phyloP scores from a whole-genome alignment of 306 rosid species.

The Psophocarpus tetragonolobus region DNA sequence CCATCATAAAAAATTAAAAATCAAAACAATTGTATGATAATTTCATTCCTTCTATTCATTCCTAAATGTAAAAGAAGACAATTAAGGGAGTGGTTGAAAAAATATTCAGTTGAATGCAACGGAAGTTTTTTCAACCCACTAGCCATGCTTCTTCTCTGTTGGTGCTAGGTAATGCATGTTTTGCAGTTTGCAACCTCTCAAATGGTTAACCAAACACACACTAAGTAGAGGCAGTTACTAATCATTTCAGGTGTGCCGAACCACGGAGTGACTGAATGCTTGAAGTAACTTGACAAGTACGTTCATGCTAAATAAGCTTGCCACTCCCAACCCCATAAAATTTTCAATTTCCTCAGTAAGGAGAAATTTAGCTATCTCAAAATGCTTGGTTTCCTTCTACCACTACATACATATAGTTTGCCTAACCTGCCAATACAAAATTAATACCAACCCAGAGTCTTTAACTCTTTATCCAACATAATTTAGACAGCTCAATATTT shows the following conservation, averaged over 20 bases:
- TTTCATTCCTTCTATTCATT: background rate
- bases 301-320: background rate
- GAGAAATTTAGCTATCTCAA: no score
- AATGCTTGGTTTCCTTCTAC: no score
- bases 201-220: no score
- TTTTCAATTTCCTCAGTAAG: conserved; percentile 24
- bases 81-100: no score
- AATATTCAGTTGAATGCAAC: no score
- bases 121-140: no score
- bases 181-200: no score
- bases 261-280: background rate
- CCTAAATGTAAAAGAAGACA: background rate
- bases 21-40: background rate
- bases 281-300: background rate
- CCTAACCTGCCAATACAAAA: background rate
- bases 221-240: background rate
- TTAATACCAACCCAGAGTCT: background rate
- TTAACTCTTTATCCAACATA: background rate
- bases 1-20: background rate
- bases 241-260: conserved; percentile 9
- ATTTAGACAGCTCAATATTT: background rate
- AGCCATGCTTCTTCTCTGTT: no score
- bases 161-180: no score
- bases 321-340: conserved; percentile 11
- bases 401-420: no score